Conservation (phyloP, 2,329 filamentous ascomycete species). For the Clonostachys solani region DNA sequence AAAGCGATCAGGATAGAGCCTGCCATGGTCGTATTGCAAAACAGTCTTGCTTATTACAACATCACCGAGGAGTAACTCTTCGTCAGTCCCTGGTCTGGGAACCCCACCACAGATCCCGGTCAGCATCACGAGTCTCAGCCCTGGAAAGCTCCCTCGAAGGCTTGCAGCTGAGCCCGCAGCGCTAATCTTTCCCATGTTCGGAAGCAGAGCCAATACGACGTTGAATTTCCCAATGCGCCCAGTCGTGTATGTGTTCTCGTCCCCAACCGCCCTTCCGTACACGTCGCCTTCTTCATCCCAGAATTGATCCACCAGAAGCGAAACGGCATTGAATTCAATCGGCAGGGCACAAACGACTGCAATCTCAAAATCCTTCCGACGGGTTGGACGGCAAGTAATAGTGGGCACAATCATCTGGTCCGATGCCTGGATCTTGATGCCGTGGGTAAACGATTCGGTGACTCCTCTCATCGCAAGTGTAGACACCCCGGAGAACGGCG, state of each 20-base stretch:
- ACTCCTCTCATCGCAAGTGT: neutral
- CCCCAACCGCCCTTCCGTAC: constrained; percentile 5
- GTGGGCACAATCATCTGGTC: too few relatives aligned
- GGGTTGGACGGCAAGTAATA: neutral
- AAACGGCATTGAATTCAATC: constrained; percentile 7
- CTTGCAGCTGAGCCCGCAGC: constrained; percentile 16
- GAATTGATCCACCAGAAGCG: constrained; percentile 3
- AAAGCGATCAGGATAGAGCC: constrained; percentile 14
- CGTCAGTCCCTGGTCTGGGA: constrained; percentile 8
- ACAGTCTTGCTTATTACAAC: constrained; percentile 20
- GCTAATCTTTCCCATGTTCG: constrained; percentile 17
- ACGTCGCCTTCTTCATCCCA: neutral
- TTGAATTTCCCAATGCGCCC: constrained; percentile 14
- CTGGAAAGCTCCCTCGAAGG: constrained; percentile 22
- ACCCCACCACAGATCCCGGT: constrained; percentile 32
- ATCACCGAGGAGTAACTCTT: constrained; percentile 20
- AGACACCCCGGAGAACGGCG: neutral
- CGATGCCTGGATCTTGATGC: too few relatives aligned
- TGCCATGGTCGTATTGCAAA: constrained; percentile 20
- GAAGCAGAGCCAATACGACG: constrained; percentile 16
- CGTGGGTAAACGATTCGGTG: neutral
- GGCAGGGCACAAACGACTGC: constrained; percentile 6
- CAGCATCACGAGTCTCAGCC: constrained; percentile 23
- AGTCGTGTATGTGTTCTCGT: constrained; percentile 10
- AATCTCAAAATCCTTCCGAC: constrained; percentile 1